Base-by-base conservation (phyloP, 2,329 filamentous ascomycete species). In the Ascochyta clinopodiicola region DNA sequence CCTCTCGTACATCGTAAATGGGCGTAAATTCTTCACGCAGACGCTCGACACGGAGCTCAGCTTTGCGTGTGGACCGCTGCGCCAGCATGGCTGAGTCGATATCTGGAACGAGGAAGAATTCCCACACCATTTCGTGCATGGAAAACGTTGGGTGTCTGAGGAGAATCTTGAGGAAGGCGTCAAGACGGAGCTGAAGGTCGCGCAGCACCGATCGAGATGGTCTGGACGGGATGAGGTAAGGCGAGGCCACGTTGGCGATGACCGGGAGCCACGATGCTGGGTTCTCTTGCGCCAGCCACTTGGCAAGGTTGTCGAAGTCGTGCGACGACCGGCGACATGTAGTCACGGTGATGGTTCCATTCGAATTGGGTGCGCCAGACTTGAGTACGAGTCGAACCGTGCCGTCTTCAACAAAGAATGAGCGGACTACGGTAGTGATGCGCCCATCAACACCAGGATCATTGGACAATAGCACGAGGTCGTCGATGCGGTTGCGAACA, bases 91-190 rank as follows among this genome's bases (percentile, higher is more conserved):
- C 87, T 0, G 91, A 84, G 71, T 96, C 91, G 44, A 99, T 86
- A 64, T 99, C 95, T 1, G 95, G 95, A 12, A 99, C 93, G 0
- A 99, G 83, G 76, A 99, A 96, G 78, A 99, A 99, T 68, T 99
- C 95, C 96, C 95, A 99, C 2, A 99, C 83, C 84, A 98, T 92
- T 78, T 99, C 95, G 70, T 99, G 96, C 0, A 91, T 96, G 0
- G 92, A 86, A 71, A 99, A 97, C 0, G 95, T 98, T 3, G 94
- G 90, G 70, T 99, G 95, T 8, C 86, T 83, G 24, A 99, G 82
- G 60, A 99, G 83, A 17, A 92, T 91, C 62, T 91, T 91, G 64
- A 99, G 79, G 67, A 98, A 97, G 64, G 87, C 89, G 75, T 99
- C 92, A 19, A 96, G 86, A 15, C 89, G 87, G 39, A 92, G 80